phyloP scores from a whole-genome alignment of 352 stramenopile species.

The Pythium graminicola region DNA sequence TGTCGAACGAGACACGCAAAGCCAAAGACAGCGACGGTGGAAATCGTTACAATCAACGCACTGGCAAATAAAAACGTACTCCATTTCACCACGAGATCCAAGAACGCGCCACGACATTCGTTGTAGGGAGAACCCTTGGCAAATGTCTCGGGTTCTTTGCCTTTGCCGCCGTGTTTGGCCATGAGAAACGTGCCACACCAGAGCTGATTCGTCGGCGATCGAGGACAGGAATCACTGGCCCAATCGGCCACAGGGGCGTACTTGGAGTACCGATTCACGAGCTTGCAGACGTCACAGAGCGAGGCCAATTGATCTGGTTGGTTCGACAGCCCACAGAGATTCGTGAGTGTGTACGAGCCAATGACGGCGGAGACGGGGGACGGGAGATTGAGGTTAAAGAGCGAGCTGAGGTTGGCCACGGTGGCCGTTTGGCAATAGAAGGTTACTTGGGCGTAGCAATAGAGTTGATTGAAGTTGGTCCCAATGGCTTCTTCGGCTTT shows the following conservation, averaged over 20 bases:
- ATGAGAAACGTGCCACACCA: conserved; percentile 72
- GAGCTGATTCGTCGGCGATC: conserved; percentile 43
- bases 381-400: conserved; percentile 20
- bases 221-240: conserved; percentile 48
- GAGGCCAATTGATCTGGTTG: conserved; percentile 39
- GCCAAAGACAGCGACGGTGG: conserved; percentile 38
- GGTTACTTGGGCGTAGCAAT: conserved; percentile 72
- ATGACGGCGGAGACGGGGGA: conserved; percentile 33
- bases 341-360: conserved; percentile 52
- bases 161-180: conserved; percentile 10
- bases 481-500: conserved; percentile 42
- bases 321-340: conserved; percentile 33
- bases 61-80: conserved; percentile 49
- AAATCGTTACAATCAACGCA: conserved; percentile 47
- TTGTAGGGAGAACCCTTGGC: conserved; percentile 50
- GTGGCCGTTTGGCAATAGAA: conserved; percentile 55
- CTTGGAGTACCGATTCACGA: conserved; percentile 43
- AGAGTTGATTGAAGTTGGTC: conserved; percentile 71
- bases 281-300: conserved; percentile 54
- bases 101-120: conserved; percentile 54
- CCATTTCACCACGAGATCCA: conserved; percentile 64
- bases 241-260: conserved; percentile 66
- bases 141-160: conserved; percentile 26
- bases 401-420: conserved; percentile 12
- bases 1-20: conserved; percentile 55